Evolutionary conservation across 768 basidiomycete species (phyloP).

Genomic region (Collybia sp.): DNA sequence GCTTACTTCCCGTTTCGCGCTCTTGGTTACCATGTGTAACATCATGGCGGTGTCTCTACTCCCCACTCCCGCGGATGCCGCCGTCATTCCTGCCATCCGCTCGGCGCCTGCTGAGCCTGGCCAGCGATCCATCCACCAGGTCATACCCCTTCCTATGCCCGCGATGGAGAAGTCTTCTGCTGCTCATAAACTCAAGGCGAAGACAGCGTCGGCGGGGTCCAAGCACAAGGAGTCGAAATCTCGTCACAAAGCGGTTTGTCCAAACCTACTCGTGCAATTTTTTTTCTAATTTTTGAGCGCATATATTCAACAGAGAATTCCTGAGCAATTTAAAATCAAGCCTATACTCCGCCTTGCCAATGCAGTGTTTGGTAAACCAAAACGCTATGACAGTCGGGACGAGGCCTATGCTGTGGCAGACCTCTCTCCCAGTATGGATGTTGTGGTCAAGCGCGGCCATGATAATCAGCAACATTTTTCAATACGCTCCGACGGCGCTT

Average conservation of each 20-base stretch:
- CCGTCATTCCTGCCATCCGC: conserved; percentile 22
- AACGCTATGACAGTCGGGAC: conserved; percentile 7
- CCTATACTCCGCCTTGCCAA: neutral
- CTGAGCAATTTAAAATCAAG: neutral
- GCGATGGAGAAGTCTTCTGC: conserved; percentile 2
- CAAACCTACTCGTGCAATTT: neutral
- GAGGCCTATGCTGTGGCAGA: too few species aligned
- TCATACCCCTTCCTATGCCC: neutral
- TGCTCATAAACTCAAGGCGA: neutral
- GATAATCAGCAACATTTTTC: too few species aligned
- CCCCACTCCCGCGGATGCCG: conserved; percentile 31
- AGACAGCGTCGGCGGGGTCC: conserved; percentile 1
- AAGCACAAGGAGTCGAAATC: too few species aligned
- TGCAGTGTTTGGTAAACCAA: neutral
- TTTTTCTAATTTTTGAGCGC: conserved; percentile 2
- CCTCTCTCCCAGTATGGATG: too few species aligned
- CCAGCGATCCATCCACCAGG: conserved; percentile 2
- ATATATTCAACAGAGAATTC: neutral
- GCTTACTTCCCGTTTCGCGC: conserved; percentile 41
- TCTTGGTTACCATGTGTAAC: conserved; percentile 39
- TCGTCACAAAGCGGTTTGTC: neutral
- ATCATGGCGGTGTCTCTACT: conserved; percentile 36
- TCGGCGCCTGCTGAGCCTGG: conserved; percentile 8
- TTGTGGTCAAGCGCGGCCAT: too few species aligned
- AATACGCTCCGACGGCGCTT: too few species aligned